Evolutionary conservation across 1,284 basidiomycete species (phyloP), one percentile per base, ranked within the genome.

Genomic region (Omphalotus olearius): DNA sequence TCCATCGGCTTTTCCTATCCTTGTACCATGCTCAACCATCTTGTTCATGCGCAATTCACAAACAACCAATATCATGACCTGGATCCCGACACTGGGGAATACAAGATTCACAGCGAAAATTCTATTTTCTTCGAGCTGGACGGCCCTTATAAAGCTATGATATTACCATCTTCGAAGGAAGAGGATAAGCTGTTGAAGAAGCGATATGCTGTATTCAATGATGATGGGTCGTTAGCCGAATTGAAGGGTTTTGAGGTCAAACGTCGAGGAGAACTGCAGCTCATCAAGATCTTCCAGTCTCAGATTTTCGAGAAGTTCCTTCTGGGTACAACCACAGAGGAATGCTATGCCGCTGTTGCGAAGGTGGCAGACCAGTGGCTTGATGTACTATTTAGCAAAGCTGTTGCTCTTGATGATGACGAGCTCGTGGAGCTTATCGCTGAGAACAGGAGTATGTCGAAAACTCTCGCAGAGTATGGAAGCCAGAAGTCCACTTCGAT

Each of bases 71-170:
- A 99, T 67, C 97, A 99, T 69, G 89, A 96, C 59, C 78, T 97
- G 9, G 85, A 98, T 66, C 80, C 83, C 20, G 82, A 87, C 47
- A 88, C 87, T 0, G 93, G 94, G 20, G 80, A 84, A 52, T 98
- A 98, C 71, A 75, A 78, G 23, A 74, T 99, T 16, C 91, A 92
- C 59, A 93, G 87, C 69, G 97, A 99, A 69, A 99, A 99, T 71
- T 97, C 93, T n/a, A 99, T 99, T 70, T 99, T 99, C 75, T 99
- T 99, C 74, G 97, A 99, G 69, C 79, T 99, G 52, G 97, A 99
- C 64, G 97, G 97, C 1, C 97, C 97, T 0, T 99, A 99, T 74
- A 92, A 86, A 60, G 97, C 97, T 6, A 99, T 99, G 97, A 98
- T 99, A 61, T 79, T 99, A 25, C 97, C 97, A 1, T 97, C 94